phyloP scores from a whole-genome alignment of 441 rosid genomes.

The Euphorbia corollata region DNA sequence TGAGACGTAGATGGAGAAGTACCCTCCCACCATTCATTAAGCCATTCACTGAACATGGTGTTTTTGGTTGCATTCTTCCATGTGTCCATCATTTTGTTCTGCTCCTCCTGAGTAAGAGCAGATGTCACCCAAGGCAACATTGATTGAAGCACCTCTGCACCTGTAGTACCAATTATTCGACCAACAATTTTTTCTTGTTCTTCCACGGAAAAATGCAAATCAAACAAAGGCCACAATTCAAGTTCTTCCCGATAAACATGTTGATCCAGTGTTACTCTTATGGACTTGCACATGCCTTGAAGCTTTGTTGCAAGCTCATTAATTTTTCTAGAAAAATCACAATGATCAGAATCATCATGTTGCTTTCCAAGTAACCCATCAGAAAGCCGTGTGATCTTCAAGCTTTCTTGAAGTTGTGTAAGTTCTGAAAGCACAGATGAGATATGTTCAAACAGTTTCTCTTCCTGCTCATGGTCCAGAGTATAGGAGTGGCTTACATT shows the following conservation, averaged over 20 bases:
- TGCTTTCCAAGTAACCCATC: constrained; percentile 21
- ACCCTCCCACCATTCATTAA: constrained; percentile 76
- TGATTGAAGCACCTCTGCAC: constrained; percentile 77
- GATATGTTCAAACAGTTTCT: constrained; percentile 60
- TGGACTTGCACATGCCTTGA: constrained; percentile 76
- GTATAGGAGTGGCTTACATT: constrained; percentile 82
- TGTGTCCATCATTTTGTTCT: constrained; percentile 73
- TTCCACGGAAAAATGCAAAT: constrained; percentile 61
- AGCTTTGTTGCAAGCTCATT: constrained; percentile 61
- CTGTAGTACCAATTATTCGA: constrained; percentile 66
- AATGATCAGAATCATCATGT: constrained; percentile 19
- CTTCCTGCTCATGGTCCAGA: constrained; percentile 73
- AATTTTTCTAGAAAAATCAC: constrained; percentile 27
- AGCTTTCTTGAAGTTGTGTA: constrained; percentile 43
- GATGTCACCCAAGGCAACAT: constrained; percentile 86
- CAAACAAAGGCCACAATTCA: constrained; percentile 80
- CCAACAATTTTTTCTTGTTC: constrained; percentile 76
- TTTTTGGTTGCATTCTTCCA: constrained; percentile 80
- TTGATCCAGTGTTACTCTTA: constrained; percentile 62
- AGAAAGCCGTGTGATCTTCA: constrained; percentile 18
- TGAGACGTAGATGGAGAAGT: constrained; percentile 28
- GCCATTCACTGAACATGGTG: constrained; percentile 83
- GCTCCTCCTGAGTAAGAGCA: constrained; percentile 67
- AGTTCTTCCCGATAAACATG: constrained; percentile 67
- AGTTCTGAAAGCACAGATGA: constrained; percentile 51